Base-by-base conservation (phyloP, 2,329 filamentous ascomycete species). In the Fusarium veterinarium region DNA sequence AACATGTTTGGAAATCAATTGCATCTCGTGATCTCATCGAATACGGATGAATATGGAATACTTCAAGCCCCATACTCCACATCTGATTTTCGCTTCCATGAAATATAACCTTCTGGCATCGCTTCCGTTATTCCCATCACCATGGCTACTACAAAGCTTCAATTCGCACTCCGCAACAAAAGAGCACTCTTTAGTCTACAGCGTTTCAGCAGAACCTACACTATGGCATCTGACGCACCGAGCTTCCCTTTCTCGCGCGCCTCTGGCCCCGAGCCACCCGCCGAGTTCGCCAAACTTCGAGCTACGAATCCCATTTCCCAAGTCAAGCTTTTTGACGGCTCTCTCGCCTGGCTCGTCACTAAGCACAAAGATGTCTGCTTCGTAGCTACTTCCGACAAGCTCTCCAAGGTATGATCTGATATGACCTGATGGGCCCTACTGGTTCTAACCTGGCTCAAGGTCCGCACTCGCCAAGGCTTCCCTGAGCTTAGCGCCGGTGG, bases 261-360 rank as follows among this genome's bases (percentile, higher is more conserved):
- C 17, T 76, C 73, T 30, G 71, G 60, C 6, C 49, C 71, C 7
- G 81, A 84, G 25, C 84, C 84, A 3, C 84, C 85, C 0, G 79
- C 80, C 8, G 84, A 86, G 69, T 86, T 83, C 60, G 84, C 83
- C 6, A 76, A 76, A 7, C 80, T 87, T 28, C 81, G 85, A 12
- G 80, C 79, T n/a, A 82, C 76, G 3, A 78, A 83, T 8, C 84
- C 85, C 1, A 79, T 87, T 9, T 85, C 85, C 0, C 75, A 78
- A 60, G 83, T 87, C 19, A 81, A 82, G 70, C 81, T 87, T 14
- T 87, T 81, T 64, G 85, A 87, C 71, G 84, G 82, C n/a, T 83
- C 80, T 53, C 69, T 81, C 19, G 82, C 84, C 9, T 87, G 86
- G 86, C 77, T 87, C 2, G 81, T 85, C 9, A 83, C 84, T 19